phyloP scores from a whole-genome alignment of 768 basidiomycete species.

The Tricholoma matsutake region DNA sequence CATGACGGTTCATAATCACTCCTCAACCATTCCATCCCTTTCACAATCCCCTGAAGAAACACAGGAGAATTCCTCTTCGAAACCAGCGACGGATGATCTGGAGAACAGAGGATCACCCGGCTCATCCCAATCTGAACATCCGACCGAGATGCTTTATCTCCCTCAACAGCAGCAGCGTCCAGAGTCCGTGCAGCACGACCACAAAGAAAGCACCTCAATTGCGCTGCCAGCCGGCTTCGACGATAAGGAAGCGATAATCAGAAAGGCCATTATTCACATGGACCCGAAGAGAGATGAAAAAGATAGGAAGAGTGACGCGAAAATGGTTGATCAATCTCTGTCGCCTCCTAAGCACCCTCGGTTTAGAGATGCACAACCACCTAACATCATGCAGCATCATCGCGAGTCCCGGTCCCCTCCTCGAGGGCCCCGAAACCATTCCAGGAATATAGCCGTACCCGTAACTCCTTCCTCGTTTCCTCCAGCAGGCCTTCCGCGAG shows the following conservation, averaged over 20 bases:
- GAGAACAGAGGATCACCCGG: background rate
- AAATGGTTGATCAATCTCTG: conserved; percentile 17
- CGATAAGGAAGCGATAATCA: background rate
- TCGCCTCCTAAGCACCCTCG: conserved; percentile 24
- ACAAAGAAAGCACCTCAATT: background rate
- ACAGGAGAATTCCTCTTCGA: background rate
- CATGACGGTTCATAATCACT: conserved; percentile 19
- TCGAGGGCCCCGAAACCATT: conserved; percentile 35
- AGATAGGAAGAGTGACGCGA: conserved; percentile 17
- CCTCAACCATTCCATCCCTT: conserved; percentile 11
- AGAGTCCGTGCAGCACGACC: background rate
- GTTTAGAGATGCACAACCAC: conserved; percentile 10
- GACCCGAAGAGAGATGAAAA: conserved; percentile 16
- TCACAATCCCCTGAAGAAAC: conserved; percentile 11
- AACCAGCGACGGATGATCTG: background rate
- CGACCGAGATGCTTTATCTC: background rate
- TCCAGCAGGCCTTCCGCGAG: conserved; percentile 16
- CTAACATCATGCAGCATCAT: conserved; percentile 14
- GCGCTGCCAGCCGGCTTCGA: background rate
- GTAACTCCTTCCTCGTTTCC: conserved; percentile 16
- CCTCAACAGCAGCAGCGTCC: background rate
- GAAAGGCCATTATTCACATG: background rate
- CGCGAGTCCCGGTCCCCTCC: conserved; percentile 35
- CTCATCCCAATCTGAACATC: background rate
- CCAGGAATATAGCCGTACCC: conserved; percentile 16